Conservation (phyloP, 768 basidiomycete genomes). For the Lepiota venenata region DNA sequence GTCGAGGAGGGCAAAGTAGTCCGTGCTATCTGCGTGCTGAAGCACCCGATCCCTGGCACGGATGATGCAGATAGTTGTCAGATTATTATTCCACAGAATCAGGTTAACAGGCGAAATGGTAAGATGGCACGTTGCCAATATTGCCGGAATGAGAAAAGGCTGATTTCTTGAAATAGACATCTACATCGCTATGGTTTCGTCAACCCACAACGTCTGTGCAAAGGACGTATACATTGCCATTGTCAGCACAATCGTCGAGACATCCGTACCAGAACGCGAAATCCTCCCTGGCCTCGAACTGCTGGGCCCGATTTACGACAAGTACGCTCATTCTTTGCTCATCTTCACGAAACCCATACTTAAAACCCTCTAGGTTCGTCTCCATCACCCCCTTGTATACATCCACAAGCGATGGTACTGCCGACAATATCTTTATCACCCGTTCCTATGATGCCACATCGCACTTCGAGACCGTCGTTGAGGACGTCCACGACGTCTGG, state of each 20-base stretch:
- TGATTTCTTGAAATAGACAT: slow-evolving; percentile 60
- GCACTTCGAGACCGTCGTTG: slow-evolving; percentile 98
- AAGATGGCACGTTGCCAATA: slow-evolving; percentile 22
- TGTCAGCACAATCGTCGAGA: slow-evolving; percentile 98
- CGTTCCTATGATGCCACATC: slow-evolving; percentile 98
- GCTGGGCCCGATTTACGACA: slow-evolving; percentile 90
- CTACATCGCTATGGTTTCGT: slow-evolving; percentile 96
- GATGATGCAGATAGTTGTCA: slow-evolving; percentile 94
- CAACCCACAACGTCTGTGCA: slow-evolving; percentile 96
- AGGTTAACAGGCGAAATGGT: slow-evolving; percentile 92
- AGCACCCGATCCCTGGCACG: slow-evolving; percentile 97
- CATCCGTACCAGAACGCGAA: slow-evolving; percentile 86
- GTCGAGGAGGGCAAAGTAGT: slow-evolving; percentile 93
- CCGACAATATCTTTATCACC: slow-evolving; percentile 95
- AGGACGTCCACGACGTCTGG: slow-evolving; percentile 97
- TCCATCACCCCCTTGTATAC: slow-evolving; percentile 86
- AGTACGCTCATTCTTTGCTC: slow-evolving; percentile 48
- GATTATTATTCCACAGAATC: slow-evolving; percentile 99
- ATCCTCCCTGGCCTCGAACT: slow-evolving; percentile 90
- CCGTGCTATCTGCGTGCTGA: slow-evolving; percentile 95
- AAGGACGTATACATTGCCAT: slow-evolving; percentile 96
- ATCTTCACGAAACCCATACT: slow-evolving; percentile 9
- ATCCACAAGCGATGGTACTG: slow-evolving; percentile 75
- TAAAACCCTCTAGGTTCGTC: slow-evolving; percentile 63
- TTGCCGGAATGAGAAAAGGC: neutral